These are phyloP conservation scores for Xylaria hypoxylon DNA, from an alignment of 2,329 filamentous ascomycete genomes.

Conservation along the genomic window DNA sequence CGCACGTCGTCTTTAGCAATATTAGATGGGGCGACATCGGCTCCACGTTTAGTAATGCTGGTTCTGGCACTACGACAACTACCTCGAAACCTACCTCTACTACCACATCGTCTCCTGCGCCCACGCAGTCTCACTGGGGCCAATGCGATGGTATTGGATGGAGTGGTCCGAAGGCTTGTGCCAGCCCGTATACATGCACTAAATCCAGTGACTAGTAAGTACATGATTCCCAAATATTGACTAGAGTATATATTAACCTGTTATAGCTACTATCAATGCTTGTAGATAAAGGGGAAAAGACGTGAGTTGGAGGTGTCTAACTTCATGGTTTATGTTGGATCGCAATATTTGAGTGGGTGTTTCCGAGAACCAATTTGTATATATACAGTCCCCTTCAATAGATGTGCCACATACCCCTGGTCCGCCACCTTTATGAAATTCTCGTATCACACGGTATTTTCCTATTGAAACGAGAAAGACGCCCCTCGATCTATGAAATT, in stretches of 20 bases:
- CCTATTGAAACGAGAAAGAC: too few relatives aligned
- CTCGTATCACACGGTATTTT: too few relatives aligned
- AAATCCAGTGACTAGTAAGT: conserved; percentile 35
- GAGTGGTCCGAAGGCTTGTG: conserved; percentile 27
- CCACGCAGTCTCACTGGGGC: conserved; percentile 22
- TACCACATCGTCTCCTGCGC: conserved; percentile 7
- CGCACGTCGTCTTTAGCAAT: conserved; percentile 48
- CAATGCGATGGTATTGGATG: conserved; percentile 35
- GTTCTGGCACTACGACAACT: conserved; percentile 13
- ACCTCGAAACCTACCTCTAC: conserved; percentile 12
- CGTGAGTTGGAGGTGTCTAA: background rate
- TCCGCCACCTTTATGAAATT: background rate
- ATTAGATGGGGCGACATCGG: conserved; percentile 48
- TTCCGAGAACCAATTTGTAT: conserved; percentile 10
- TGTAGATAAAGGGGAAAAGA: conserved; percentile 11
- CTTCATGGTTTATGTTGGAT: background rate
- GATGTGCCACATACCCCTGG: background rate
- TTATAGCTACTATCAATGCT: conserved; percentile 30
- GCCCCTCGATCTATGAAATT: too few relatives aligned
- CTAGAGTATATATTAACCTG: conserved; percentile 1
- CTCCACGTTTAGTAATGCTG: conserved; percentile 34
- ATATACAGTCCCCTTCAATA: conserved; percentile 26
- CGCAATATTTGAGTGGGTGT: background rate
- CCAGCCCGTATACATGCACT: conserved; percentile 29
- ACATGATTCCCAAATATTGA: background rate